Evolutionary conservation across 108 stramenopile genomes (phyloP), one percentile per base, ranked within the genome.

Genomic region (Skeletonema menzelii): DNA sequence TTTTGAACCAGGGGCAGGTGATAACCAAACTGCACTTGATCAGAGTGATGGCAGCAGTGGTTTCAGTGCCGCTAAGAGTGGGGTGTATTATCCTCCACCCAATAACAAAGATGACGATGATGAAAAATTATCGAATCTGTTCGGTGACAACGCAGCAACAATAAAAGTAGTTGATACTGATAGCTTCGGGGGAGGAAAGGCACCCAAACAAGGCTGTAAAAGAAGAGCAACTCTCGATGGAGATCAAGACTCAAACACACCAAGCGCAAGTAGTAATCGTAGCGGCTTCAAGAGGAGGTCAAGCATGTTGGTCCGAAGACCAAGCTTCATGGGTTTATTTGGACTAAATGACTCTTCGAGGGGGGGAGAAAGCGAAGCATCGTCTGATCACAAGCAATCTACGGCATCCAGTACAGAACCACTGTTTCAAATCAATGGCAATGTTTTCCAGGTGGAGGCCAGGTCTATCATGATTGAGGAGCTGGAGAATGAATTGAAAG

Each of bases 11-110:
- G 12, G 11, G 10, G 13, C 24, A 17, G 65, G 24, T 22, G 55
- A 12, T 4, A 28, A 0, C n/a, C 47, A 3, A 4, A 8, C 28
- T 32, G 27, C 56, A n/a, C 34, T 30, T 63, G 34, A 35, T 44
- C 7, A 65, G 27, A 28, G 27, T 19, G 27, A 67, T 30, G 66
- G 47, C 3, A 46, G 31, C 13, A 10, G 10, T 37, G 35, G 12
- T 12, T 37, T 37, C 10, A 14, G 28, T 28, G 28, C 20, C 26
- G 5, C 66, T 19, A 46, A 28, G 42, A 67, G 49, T n/a, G 66
- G 66, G 31, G 47, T 67, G 28, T 67, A 30, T 42, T 67, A 67
- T 67, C 66, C 66, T 28, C 46, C 66, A 13, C 47, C 49, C 66
- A 27, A 15, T 31, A 8, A 55, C 2, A 12, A 19, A 3, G 30